Base-by-base conservation (phyloP, 495 filamentous ascomycete genomes). In the Penicillium odoratum region DNA sequence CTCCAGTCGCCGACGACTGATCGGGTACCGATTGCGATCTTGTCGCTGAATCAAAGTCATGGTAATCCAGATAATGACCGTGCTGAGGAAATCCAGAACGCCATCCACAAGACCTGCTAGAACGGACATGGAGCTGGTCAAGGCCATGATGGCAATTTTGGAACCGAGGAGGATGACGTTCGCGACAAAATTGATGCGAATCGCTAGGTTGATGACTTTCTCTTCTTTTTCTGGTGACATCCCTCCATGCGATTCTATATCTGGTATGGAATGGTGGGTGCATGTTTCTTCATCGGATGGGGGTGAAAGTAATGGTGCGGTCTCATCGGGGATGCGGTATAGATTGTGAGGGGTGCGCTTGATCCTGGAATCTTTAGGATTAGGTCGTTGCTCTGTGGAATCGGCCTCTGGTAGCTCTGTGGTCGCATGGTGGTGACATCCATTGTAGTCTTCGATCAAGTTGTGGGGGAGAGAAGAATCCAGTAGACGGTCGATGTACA, bases 71-170 rank as follows among this genome's bases (percentile, higher is more conserved):
- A 96, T 86, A 47, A 97, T 96, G 38, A 83, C 86, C 0, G 92
- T 97, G 38, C 84, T 88, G 42, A 97, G 75, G 63, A 96, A 95
- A 65, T 97, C 93, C 13, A 97, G 80, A 0, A 88, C 85, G 3
- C 90, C 92, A 64, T 97, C 93, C 1, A 97, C 93, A 55, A 97
- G 80, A 63, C 86, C 90, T 15, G 93, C 93, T 11, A 97, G 79
- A 13, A 97, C 89, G 5, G 91, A 96, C 55, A 97, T 83, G 15
- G 91, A 96, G 38, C 81, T 89, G 0, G 92, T 93, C 53, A 91
- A 81, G 7, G 87, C 62, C 46, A 92, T 86, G 25, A 93, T 92
- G 50, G 81, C 84, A 43, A 94, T 85, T 66, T 97, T 97, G 28
- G 90, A 86, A 4, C 77, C 82, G 1, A 97, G 79, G 5, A 97